phyloP scores from a whole-genome alignment of 2,329 filamentous ascomycete genomes.

The Fusarium nurragi region DNA sequence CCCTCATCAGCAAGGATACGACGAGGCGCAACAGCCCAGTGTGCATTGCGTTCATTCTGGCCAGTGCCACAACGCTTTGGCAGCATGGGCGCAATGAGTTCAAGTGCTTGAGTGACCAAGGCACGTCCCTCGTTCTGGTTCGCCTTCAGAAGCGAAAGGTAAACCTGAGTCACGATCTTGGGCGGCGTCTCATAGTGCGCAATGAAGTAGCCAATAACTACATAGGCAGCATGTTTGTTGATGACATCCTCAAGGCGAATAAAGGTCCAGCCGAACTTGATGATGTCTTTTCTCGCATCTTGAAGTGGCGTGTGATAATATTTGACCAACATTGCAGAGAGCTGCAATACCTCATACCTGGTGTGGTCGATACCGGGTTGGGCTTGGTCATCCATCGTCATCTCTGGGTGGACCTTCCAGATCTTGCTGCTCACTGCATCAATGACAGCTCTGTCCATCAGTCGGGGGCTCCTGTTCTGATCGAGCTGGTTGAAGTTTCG shows the following conservation, averaged over 20 bases:
- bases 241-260: constrained; percentile 98
- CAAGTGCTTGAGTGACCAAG: constrained; percentile 91
- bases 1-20: constrained; percentile 94
- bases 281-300: constrained; percentile 95
- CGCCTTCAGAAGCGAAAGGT: constrained; percentile 87
- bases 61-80: constrained; percentile 80
- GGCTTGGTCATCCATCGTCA: constrained; percentile 82
- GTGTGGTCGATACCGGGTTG: constrained; percentile 94
- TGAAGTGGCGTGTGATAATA: constrained; percentile 89
- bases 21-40: constrained; percentile 90
- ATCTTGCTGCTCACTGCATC: constrained; percentile 91
- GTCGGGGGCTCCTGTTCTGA: constrained; percentile 67
- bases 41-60: constrained; percentile 75
- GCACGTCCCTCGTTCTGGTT: constrained; percentile 95
- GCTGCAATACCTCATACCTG: constrained; percentile 92
- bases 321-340: constrained; percentile 94
- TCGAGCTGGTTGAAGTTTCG: constrained; percentile 74
- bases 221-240: constrained; percentile 98
- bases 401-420: constrained; percentile 88
- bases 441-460: constrained; percentile 88
- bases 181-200: constrained; percentile 94
- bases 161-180: constrained; percentile 96
- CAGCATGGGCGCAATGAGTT: constrained; percentile 93
- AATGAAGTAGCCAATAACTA: constrained; percentile 97
- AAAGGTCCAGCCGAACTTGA: constrained; percentile 99